phyloP scores from a whole-genome alignment of 1,284 basidiomycete species.

The Laetiporus sulphureus region DNA sequence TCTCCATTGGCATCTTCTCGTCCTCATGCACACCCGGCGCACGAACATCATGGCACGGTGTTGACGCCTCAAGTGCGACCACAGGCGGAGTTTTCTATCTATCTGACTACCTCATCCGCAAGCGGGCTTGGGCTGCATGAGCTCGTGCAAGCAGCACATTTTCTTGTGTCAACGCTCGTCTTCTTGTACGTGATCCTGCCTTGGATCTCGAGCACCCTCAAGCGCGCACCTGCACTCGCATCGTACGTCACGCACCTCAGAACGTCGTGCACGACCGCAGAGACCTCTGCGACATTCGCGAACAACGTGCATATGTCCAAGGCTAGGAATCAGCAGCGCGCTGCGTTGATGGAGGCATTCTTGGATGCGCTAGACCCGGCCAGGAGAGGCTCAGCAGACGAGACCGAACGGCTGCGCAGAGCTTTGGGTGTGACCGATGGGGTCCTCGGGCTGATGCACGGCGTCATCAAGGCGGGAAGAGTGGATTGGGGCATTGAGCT shows the following conservation, averaged over 20 bases:
- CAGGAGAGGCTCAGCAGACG: conserved; percentile 30
- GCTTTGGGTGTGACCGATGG: conserved; percentile 37
- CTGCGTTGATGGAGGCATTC: conserved; percentile 29
- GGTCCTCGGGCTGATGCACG: conserved; percentile 32
- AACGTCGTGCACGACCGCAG: no score
- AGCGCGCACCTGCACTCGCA: background rate
- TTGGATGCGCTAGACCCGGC: conserved; percentile 26
- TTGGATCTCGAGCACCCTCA: conserved; percentile 33
- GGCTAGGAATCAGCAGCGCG: conserved; percentile 15
- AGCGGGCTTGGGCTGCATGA: conserved; percentile 49
- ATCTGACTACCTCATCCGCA: conserved; percentile 12
- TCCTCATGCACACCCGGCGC: conserved; percentile 20
- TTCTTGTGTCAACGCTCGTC: conserved; percentile 55
- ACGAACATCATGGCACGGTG: conserved; percentile 28
- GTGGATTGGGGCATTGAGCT: conserved; percentile 30
- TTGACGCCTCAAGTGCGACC: no score
- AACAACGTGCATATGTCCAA: no score
- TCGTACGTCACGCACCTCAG: no score
- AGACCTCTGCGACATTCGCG: background rate
- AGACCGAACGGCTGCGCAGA: conserved; percentile 31
- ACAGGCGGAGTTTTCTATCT: no score
- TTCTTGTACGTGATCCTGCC: conserved; percentile 50
- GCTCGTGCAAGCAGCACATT: conserved; percentile 49
- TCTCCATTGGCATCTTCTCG: conserved; percentile 48
- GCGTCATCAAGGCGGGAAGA: conserved; percentile 24